A percentile compares a stretch with the other conserved stretches of the same genome.
Evolutionary conservation across 2,329 filamentous ascomycete genomes (phyloP).

Genomic region (Xylaria sp.): DNA sequence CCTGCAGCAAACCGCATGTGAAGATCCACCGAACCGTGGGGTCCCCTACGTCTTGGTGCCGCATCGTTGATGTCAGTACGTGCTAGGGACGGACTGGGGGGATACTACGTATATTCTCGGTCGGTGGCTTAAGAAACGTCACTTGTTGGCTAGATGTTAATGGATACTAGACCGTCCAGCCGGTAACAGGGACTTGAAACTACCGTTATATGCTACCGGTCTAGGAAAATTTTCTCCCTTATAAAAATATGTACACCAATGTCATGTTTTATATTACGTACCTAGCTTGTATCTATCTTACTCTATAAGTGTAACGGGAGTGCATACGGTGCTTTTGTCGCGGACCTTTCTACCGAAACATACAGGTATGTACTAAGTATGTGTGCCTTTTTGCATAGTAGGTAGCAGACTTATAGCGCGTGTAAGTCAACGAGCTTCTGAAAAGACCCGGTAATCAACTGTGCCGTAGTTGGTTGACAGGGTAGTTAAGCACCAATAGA

Average conservation of each 20-base stretch:
- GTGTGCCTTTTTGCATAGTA: not conserved
- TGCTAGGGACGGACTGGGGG: not conserved
- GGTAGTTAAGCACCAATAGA: slow-evolving; percentile 34
- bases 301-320: not conserved
- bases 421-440: slow-evolving; percentile 22
- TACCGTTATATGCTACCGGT: not conserved
- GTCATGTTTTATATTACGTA: not conserved
- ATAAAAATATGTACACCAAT: not conserved
- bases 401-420: not conserved
- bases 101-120: not conserved
- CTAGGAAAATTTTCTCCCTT: not conserved
- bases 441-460: slow-evolving; percentile 5
- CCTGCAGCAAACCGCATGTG: slow-evolving; percentile 17
- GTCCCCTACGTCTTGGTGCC: not conserved
- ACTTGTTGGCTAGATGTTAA: slow-evolving; percentile 11
- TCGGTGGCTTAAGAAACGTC: slow-evolving; percentile 6
- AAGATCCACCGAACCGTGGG: slow-evolving; percentile 26
- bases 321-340: not conserved
- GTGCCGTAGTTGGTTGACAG: slow-evolving; percentile 11
- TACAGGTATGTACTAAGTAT: not conserved
- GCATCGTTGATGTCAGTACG: slow-evolving; percentile 33
- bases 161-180: not conserved
- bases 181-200: slow-evolving; percentile 7
- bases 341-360: not conserved
- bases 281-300: too few relatives aligned